These are phyloP conservation scores for Penicillium fimorum DNA, from an alignment of 495 filamentous ascomycete genomes.

Conservation along the genomic window DNA sequence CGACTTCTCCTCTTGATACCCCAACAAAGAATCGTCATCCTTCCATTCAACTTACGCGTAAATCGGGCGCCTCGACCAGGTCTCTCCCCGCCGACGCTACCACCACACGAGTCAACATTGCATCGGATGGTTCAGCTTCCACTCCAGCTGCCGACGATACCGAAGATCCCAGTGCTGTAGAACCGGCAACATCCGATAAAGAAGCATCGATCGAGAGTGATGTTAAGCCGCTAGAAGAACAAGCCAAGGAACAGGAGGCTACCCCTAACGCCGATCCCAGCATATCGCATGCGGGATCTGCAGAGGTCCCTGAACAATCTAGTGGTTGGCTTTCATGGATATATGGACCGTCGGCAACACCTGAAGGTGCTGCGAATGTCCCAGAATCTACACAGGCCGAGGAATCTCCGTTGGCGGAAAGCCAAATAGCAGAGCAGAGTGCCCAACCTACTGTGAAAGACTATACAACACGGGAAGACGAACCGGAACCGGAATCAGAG, in stretches of 20 bases:
- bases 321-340: conserved; percentile 62
- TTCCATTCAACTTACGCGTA: conserved; percentile 45
- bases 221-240: conserved; percentile 19
- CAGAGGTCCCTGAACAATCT: conserved; percentile 34
- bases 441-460: conserved; percentile 21
- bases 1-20: conserved; percentile 31
- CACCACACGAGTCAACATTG: conserved; percentile 51
- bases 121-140: conserved; percentile 45
- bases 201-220: conserved; percentile 21
- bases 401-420: conserved; percentile 19
- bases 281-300: conserved; percentile 10
- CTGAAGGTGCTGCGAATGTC: conserved; percentile 8
- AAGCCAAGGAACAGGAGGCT: conserved; percentile 18
- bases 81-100: conserved; percentile 49
- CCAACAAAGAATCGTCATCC: conserved; percentile 30
- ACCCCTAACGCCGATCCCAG: conserved; percentile 13
- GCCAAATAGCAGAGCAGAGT: conserved; percentile 21
- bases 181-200: conserved; percentile 24
- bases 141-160: conserved; percentile 29
- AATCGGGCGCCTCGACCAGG: conserved; percentile 39
- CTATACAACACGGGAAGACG: conserved; percentile 13
- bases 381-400: conserved; percentile 18
- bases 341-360: conserved; percentile 28
- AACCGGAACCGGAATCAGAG: conserved; percentile 14
- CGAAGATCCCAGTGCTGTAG: conserved; percentile 19